A percentile compares a stretch with the other conserved stretches of the same genome.
phyloP scores from a whole-genome alignment of 1,284 basidiomycete species.

The Pascua sp. region DNA sequence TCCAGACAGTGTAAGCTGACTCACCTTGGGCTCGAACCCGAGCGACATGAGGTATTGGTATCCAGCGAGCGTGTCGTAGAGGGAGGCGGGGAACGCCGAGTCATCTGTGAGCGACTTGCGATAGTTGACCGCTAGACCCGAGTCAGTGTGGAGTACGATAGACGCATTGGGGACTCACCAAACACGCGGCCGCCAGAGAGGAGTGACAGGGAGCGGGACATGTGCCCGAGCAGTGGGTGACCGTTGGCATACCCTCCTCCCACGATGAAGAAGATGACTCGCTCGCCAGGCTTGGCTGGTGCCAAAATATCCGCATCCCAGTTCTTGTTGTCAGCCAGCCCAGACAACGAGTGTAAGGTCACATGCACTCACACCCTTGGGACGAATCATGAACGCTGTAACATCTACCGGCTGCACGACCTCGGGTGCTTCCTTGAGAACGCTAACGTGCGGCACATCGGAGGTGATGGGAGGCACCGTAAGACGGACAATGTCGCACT shows the following conservation, averaged over 20 bases:
- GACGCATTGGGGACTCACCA: not conserved
- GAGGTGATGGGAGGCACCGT: not conserved
- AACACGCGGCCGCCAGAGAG: constrained; percentile 5
- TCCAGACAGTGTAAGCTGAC: not conserved
- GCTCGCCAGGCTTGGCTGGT: constrained; percentile 6
- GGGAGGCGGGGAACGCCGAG: constrained; percentile 9
- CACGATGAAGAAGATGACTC: constrained; percentile 11
- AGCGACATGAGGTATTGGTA: constrained; percentile 12
- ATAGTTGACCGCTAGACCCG: constrained; percentile 11
- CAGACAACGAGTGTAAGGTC: not conserved
- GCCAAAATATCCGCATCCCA: not conserved
- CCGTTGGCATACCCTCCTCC: constrained; percentile 14
- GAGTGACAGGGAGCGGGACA: constrained; percentile 2
- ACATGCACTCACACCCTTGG: not conserved
- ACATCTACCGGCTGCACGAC: not conserved
- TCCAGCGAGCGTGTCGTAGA: constrained; percentile 11
- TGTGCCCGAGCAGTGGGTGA: constrained; percentile 11
- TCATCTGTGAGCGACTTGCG: constrained; percentile 13
- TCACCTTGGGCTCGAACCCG: constrained; percentile 12
- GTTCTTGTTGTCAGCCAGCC: not conserved
- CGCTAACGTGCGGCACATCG: constrained; percentile 3
- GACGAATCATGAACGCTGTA: constrained; percentile 2
- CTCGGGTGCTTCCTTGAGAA: not conserved
- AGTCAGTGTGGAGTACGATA: not conserved
- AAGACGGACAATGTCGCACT: not conserved